Evolutionary conservation across 768 basidiomycete species (phyloP).

Genomic region (Suillus subaureus): DNA sequence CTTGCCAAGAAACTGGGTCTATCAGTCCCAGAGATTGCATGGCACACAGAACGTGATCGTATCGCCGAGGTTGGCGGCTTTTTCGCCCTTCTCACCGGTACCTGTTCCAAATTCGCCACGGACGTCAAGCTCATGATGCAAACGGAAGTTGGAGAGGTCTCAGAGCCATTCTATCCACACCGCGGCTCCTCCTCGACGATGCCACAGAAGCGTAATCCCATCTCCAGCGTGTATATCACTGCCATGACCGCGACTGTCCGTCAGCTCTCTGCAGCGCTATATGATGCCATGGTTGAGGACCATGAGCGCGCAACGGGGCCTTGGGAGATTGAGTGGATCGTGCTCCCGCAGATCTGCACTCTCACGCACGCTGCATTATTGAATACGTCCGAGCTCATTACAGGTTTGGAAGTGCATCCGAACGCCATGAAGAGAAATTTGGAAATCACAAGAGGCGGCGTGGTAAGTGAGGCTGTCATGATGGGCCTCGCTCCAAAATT

Average conservation of each 20-base stretch:
- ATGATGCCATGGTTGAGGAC: constrained; percentile 51
- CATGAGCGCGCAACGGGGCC: constrained; percentile 51
- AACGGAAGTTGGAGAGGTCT: constrained; percentile 47
- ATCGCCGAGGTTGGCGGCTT: constrained; percentile 46
- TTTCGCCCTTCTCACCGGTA: constrained; percentile 46
- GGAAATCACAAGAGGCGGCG: constrained; percentile 39
- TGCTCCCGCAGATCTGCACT: constrained; percentile 45
- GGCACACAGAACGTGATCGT: constrained; percentile 47
- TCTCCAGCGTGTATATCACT: constrained; percentile 47
- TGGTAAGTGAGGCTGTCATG: constrained; percentile 51
- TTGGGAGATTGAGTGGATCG: constrained; percentile 56
- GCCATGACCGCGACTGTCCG: constrained; percentile 45
- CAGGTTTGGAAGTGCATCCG: constrained; percentile 43
- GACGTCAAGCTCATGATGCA: constrained; percentile 51
- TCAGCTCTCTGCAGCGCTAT: constrained; percentile 40
- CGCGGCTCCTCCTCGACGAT: constrained; percentile 52
- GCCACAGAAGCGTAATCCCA: constrained; percentile 54
- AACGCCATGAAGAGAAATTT: constrained; percentile 44
- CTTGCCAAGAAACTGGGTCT: constrained; percentile 24
- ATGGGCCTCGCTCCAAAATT: constrained; percentile 45
- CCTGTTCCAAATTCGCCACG: constrained; percentile 47
- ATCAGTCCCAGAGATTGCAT: constrained; percentile 29
- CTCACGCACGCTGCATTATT: constrained; percentile 42
- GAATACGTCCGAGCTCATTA: constrained; percentile 39
- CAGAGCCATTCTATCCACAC: constrained; percentile 45